Percentiles rank a stretch among this genome's conserved stretches.
These are phyloP conservation scores for Aspergillus avenaceus DNA, from an alignment of 495 filamentous ascomycete species.

Conservation along the genomic window DNA sequence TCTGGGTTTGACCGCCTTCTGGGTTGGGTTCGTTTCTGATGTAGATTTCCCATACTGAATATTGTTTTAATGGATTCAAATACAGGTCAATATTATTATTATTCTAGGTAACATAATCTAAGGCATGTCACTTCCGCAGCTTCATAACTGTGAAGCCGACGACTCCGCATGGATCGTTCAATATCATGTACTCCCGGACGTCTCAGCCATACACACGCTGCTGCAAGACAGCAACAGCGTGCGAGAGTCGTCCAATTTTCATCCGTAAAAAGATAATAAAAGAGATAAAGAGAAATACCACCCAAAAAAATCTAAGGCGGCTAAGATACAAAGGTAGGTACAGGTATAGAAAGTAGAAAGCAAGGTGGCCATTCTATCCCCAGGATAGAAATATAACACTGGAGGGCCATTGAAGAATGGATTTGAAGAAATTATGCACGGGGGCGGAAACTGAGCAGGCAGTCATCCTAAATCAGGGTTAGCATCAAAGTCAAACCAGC, in stretches of 20 bases:
- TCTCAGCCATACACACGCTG: neutral
- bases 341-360: conserved; percentile 7
- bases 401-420: conserved; percentile 3
- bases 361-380: conserved; percentile 29
- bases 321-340: conserved; percentile 11
- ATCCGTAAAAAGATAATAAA: conserved; percentile 2
- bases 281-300: neutral
- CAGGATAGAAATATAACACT: conserved; percentile 35
- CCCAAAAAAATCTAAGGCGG: neutral
- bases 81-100: conserved; percentile 20
- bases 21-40: neutral
- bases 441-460: conserved; percentile 40
- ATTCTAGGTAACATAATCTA: conserved; percentile 19
- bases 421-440: conserved; percentile 21
- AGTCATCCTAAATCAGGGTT: conserved; percentile 35
- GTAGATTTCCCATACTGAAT: neutral
- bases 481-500: conserved; percentile 6
- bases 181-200: conserved; percentile 15
- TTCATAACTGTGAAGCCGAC: neutral
- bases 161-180: conserved; percentile 11
- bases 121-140: conserved; percentile 10
- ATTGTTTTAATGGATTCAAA: conserved; percentile 1
- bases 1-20: conserved; percentile 19
- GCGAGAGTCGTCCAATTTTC: neutral
- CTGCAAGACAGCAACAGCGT: neutral